phyloP scores from a whole-genome alignment of 768 basidiomycete species.

The Leccinellum rugosiceps region DNA sequence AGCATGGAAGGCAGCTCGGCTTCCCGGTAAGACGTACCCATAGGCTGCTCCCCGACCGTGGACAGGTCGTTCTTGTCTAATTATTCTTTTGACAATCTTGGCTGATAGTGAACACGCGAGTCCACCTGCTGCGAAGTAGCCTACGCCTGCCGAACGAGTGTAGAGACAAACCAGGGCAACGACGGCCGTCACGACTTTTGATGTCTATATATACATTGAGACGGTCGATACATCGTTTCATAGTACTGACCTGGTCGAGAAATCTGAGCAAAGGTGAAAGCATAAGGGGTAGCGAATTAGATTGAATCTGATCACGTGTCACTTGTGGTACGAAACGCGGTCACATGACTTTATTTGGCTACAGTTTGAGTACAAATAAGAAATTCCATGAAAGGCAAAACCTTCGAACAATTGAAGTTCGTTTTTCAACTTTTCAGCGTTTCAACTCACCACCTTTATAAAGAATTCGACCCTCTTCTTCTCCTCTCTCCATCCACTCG shows the following conservation, averaged over 20 bases:
- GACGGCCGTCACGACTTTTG: slow-evolving; percentile 49
- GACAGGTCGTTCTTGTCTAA: slow-evolving; percentile 64
- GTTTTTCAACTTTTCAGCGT: slow-evolving; percentile 26
- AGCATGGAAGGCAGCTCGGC: background rate
- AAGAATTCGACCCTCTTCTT: slow-evolving; percentile 12
- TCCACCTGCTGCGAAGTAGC: slow-evolving; percentile 59
- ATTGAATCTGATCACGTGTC: slow-evolving; percentile 5
- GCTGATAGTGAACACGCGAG: slow-evolving; percentile 53
- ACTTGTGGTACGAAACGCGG: slow-evolving; percentile 23
- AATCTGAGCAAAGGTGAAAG: slow-evolving; percentile 27
- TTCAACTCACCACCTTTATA: slow-evolving; percentile 4
- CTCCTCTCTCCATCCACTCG: slow-evolving; percentile 8
- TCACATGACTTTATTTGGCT: slow-evolving; percentile 34
- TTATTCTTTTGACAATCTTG: slow-evolving; percentile 55
- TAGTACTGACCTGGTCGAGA: slow-evolving; percentile 32
- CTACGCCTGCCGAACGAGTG: slow-evolving; percentile 59
- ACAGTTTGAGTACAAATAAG: slow-evolving; percentile 28
- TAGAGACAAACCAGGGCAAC: slow-evolving; percentile 51
- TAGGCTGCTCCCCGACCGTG: slow-evolving; percentile 52
- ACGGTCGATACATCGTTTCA: background rate
- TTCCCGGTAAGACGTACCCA: slow-evolving; percentile 49
- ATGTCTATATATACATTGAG: slow-evolving; percentile 44
- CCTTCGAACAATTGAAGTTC: slow-evolving; percentile 22
- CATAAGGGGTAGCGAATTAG: slow-evolving; percentile 3
- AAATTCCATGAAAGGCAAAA: slow-evolving; percentile 23